A percentile compares a stretch with the other conserved stretches of the same genome.
Evolutionary conservation across 176 grass and related monocot species (phyloP).

Genomic region (Canna indica): DNA sequence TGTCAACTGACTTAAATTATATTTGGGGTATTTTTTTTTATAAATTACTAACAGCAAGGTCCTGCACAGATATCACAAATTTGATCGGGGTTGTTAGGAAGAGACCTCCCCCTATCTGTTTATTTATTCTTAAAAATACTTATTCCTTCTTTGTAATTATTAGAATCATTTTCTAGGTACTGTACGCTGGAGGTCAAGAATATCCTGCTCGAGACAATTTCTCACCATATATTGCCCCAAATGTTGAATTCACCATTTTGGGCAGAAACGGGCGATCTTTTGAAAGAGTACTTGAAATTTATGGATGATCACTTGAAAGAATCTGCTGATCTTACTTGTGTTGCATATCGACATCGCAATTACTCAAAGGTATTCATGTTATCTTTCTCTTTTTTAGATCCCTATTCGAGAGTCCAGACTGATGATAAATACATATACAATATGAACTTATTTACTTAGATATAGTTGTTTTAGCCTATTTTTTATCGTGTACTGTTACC

Average conservation of each 20-base stretch:
- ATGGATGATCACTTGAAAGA: constrained; percentile 96
- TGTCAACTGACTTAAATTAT: no score
- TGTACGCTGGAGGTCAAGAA: constrained; percentile 84
- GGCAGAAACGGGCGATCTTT: constrained; percentile 58
- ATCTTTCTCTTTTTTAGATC: neutral
- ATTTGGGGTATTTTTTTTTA: no score
- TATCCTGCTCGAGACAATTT: constrained; percentile 76
- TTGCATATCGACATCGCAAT: constrained; percentile 79
- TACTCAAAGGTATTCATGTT: constrained; percentile 63
- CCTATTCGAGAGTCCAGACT: neutral
- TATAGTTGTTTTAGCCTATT: neutral
- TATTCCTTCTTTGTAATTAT: constrained; percentile 8
- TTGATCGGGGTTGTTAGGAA: no score
- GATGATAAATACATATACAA: neutral
- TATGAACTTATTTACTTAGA: no score
- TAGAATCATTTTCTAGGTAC: constrained; percentile 48
- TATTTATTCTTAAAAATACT: no score
- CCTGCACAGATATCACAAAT: no score
- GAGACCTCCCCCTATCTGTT: no score
- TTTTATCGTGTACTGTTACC: neutral
- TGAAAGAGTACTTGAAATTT: constrained; percentile 88
- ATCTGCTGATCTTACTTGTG: constrained; percentile 88
- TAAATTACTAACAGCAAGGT: no score
- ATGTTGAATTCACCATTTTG: constrained; percentile 67
- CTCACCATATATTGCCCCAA: constrained; percentile 81